phyloP scores from a whole-genome alignment of 1,139 yeast genomes.

The Diutina pseudorugosa region DNA sequence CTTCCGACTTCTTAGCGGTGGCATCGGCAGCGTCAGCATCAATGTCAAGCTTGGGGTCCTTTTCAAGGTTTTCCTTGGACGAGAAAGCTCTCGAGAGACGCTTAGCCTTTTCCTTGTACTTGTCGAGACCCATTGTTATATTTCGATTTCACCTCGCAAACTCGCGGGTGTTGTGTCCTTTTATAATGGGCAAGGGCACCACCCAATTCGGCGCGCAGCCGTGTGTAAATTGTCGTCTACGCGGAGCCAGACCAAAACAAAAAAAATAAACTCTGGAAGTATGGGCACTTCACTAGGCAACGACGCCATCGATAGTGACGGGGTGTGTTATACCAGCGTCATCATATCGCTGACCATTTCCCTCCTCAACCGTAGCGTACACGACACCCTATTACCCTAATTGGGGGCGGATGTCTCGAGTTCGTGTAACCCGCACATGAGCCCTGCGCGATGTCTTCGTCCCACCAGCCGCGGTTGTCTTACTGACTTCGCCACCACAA shows the following conservation, averaged over 20 bases:
- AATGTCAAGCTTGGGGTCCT: conserved; percentile 5
- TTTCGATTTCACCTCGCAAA: background rate
- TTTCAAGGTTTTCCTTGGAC: background rate
- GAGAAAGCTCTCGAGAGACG: background rate
- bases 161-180: background rate
- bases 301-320: background rate
- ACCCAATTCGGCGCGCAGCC: background rate
- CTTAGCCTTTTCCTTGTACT: conserved; percentile 4
- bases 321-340: too few relatives aligned
- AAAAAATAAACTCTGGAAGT: background rate
- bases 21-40: conserved; percentile 8
- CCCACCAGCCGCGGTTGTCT: background rate
- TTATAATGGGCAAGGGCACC: background rate
- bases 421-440: background rate
- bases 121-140: conserved; percentile 1
- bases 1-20: conserved; percentile 5
- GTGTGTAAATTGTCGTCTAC: conserved; percentile 2
- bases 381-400: background rate
- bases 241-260: background rate
- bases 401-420: background rate
- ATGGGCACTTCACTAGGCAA: background rate
- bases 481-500: background rate
- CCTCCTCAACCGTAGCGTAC: background rate
- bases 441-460: background rate
- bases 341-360: background rate